Base-by-base conservation (phyloP, 2,329 filamentous ascomycete species). In the Colletotrichum lindemuthianum region DNA sequence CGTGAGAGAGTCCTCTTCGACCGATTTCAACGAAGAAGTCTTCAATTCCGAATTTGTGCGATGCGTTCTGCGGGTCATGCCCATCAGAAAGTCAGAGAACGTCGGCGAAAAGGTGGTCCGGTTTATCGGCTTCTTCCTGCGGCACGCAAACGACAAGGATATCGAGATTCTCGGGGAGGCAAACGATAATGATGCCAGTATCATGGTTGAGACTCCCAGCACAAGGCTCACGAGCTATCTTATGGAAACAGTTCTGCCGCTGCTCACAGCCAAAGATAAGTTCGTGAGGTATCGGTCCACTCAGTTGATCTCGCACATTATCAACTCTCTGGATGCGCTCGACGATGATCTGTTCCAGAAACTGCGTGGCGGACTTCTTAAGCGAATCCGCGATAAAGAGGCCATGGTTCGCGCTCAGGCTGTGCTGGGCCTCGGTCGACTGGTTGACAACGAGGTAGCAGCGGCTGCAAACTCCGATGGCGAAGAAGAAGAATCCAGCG, bases 301-400 rank as follows among this genome's bases (percentile, higher is more conserved):
- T 0, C 96, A 99, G 75, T 87, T 97, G 56, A 88, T 97, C 57
- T 91, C 93, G 2, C 92, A 97, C 74, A 89, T 97, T 67, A 90
- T 99, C 78, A 97, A 97, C 78, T 96, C 91, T 11, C 84, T 99
- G 33, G 92, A 97, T 67, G 90, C 92, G 2, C 92, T 98, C 70
- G 96, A 98, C 72, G 93, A 97, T 74, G 92, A 96, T 52, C 79
- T 97, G 10, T 99, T 97, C 75, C 89, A 93, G 70, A 87, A 92
- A 64, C 83, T 98, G 65, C 87, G 92, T 56, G 85, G 92, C 57
- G 91, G 90, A 0, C 81, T 99, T 41, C 80, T 97, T 48, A 96
- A 92, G 78, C 87, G 96, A 39, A 90, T 98, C 54, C 89, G 93
- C 69, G 96, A 99, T 78, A 98, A 97, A 78, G 96, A 99, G 75